Percentiles rank a stretch among this genome's conserved stretches.
Conservation (phyloP, 805 yeast species). For the Starmerella riodocensis region DNA sequence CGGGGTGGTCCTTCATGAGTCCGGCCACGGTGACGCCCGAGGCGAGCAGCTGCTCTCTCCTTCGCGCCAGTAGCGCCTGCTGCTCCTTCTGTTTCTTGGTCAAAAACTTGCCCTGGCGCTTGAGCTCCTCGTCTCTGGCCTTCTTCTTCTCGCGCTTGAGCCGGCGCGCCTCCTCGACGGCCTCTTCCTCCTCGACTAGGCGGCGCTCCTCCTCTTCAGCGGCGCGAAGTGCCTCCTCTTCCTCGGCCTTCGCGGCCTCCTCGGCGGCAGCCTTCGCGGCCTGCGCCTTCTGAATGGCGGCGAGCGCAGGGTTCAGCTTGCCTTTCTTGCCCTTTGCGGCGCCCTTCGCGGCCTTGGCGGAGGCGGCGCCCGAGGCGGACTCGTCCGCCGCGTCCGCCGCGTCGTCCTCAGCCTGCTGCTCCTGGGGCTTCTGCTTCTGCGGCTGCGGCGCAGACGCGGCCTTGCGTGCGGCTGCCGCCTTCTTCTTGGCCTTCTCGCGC, state of each 20-base stretch:
- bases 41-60: slow-evolving; percentile 72
- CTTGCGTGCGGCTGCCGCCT: slow-evolving; percentile 71
- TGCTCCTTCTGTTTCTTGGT: slow-evolving; percentile 94
- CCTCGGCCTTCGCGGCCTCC: slow-evolving; percentile 68
- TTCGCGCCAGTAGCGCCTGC: slow-evolving; percentile 69
- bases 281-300: slow-evolving; percentile 66
- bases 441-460: slow-evolving; percentile 55
- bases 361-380: slow-evolving; percentile 27
- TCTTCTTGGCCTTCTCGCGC: slow-evolving; percentile 67
- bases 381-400: slow-evolving; percentile 24
- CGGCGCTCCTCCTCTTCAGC: slow-evolving; percentile 38
- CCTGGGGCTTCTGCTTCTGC: slow-evolving; percentile 30
- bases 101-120: slow-evolving; percentile 88
- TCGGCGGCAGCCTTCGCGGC: slow-evolving; percentile 66
- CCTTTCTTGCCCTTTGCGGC: slow-evolving; percentile 38
- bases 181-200: slow-evolving; percentile 49
- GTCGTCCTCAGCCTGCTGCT: slow-evolving; percentile 26
- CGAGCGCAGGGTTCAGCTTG: slow-evolving; percentile 79
- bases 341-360: slow-evolving; percentile 33
- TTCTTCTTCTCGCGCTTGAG: slow-evolving; percentile 78
- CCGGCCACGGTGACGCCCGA: slow-evolving; percentile 69
- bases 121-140: slow-evolving; percentile 75
- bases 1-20: slow-evolving; percentile 49
- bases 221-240: slow-evolving; percentile 52
- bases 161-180: slow-evolving; percentile 40